Percentiles rank a stretch among this genome's conserved stretches.
Conservation (phyloP, 805 yeast species). For the Alloascoidea africana region DNA sequence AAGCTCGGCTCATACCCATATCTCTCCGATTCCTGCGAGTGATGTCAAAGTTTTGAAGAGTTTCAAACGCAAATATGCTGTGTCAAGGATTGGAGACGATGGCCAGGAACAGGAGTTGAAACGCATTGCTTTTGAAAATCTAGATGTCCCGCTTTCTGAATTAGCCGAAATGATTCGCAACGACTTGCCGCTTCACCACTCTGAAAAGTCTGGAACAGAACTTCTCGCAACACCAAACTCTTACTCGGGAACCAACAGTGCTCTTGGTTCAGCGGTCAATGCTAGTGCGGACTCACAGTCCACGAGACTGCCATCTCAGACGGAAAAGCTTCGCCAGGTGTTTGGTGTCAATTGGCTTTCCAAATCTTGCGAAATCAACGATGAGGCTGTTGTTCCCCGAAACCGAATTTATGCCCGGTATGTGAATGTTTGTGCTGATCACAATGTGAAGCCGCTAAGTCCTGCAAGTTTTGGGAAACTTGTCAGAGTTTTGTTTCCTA, state of each 20-base stretch:
- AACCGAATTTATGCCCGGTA: constrained; percentile 56
- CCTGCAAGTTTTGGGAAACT: constrained; percentile 73
- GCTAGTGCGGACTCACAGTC: too few species aligned
- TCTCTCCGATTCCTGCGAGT: too few species aligned
- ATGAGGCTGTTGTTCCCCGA: constrained; percentile 44
- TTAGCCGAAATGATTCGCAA: background rate
- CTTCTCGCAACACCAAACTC: too few species aligned
- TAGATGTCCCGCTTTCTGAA: background rate
- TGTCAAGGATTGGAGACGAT: too few species aligned
- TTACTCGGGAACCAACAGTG: too few species aligned
- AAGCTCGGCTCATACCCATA: too few species aligned
- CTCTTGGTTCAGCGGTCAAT: too few species aligned
- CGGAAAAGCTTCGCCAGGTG: constrained; percentile 35
- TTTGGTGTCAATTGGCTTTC: constrained; percentile 75
- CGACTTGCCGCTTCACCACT: too few species aligned
- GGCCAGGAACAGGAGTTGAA: constrained; percentile 1
- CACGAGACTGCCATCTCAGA: too few species aligned
- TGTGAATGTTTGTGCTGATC: constrained; percentile 37
- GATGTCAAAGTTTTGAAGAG: too few species aligned
- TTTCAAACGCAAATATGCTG: too few species aligned
- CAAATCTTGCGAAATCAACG: constrained; percentile 38
- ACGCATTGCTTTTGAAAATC: constrained; percentile 1
- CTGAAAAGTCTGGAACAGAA: too few species aligned
- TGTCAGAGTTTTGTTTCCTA: constrained; percentile 50
- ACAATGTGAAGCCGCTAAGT: constrained; percentile 40